phyloP scores from a whole-genome alignment of 139 green algal species.

The Klebsormidium nitens region DNA sequence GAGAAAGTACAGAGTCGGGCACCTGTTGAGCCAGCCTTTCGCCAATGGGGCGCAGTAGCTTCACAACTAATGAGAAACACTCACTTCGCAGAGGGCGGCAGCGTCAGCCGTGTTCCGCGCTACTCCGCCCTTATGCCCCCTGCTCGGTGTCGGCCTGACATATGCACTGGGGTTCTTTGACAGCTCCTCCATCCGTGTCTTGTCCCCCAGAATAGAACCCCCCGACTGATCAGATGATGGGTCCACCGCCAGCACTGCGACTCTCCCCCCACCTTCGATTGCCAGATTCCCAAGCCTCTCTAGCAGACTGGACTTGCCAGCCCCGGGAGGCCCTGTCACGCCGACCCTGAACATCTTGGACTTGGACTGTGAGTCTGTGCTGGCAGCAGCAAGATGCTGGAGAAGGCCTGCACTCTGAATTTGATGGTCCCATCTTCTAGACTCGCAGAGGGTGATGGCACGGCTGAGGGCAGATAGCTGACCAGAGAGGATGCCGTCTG shows the following conservation, averaged over 20 bases:
- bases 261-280: slow-evolving; percentile 35
- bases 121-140: slow-evolving; percentile 54
- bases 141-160: slow-evolving; percentile 52
- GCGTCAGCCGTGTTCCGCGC: slow-evolving; percentile 55
- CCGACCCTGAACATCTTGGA: slow-evolving; percentile 38
- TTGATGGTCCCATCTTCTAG: slow-evolving; percentile 33
- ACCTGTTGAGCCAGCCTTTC: no score
- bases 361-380: neutral
- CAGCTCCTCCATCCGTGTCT: slow-evolving; percentile 59
- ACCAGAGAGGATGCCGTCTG: slow-evolving; percentile 7
- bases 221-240: slow-evolving; percentile 43
- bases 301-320: slow-evolving; percentile 52
- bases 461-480: slow-evolving; percentile 22
- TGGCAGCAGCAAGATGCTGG: slow-evolving; percentile 27
- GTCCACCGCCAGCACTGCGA: slow-evolving; percentile 63
- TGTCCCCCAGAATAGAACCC: slow-evolving; percentile 60
- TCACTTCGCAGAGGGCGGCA: slow-evolving; percentile 51
- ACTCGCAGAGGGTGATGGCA: slow-evolving; percentile 52
- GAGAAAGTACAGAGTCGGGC: no score
- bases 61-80: neutral
- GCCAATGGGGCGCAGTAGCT: no score
- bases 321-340: slow-evolving; percentile 54
- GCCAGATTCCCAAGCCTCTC: slow-evolving; percentile 39
- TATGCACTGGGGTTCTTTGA: slow-evolving; percentile 40
- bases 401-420: slow-evolving; percentile 48